Evolutionary conservation across 1,139 yeast genomes (phyloP).

Genomic region (Kluyveromyces sp.): DNA sequence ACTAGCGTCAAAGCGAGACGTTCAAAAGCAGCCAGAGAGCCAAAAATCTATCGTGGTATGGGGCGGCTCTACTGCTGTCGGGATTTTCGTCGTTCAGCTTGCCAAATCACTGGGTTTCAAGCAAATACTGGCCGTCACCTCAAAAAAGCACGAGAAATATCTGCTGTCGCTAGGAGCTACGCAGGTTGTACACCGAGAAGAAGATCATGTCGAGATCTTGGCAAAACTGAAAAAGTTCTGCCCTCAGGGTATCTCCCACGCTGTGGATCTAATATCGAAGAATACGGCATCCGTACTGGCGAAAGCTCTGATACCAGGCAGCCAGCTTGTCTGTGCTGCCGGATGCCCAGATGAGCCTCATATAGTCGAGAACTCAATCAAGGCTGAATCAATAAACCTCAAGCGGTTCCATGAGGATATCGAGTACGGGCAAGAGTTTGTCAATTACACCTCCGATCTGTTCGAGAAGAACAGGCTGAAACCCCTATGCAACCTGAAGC

Average conservation of each 20-base stretch:
- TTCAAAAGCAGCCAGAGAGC: slow-evolving; percentile 15
- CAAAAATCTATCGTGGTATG: slow-evolving; percentile 31
- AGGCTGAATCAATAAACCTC: slow-evolving; percentile 33
- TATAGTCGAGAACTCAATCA: slow-evolving; percentile 22
- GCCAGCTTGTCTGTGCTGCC: slow-evolving; percentile 37
- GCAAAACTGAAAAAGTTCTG: slow-evolving; percentile 17
- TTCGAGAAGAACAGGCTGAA: slow-evolving; percentile 28
- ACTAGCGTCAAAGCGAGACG: slow-evolving; percentile 30
- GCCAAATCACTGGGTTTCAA: slow-evolving; percentile 37
- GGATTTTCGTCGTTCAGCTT: slow-evolving; percentile 38
- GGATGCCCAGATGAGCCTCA: slow-evolving; percentile 32
- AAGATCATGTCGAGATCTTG: slow-evolving; percentile 26
- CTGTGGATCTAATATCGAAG: slow-evolving; percentile 42
- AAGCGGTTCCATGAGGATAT: slow-evolving; percentile 42
- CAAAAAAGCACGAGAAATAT: slow-evolving; percentile 33
- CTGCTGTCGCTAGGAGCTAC: slow-evolving; percentile 38
- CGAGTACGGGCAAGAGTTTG: slow-evolving; percentile 35
- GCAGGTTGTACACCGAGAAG: slow-evolving; percentile 36
- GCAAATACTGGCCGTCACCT: slow-evolving; percentile 39
- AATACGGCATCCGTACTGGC: slow-evolving; percentile 35
- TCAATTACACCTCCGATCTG: slow-evolving; percentile 32
- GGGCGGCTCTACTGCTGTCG: slow-evolving; percentile 47
- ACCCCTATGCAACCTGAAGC: slow-evolving; percentile 34
- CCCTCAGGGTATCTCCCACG: slow-evolving; percentile 32
- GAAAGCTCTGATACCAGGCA: slow-evolving; percentile 26